phyloP scores from a whole-genome alignment of 768 basidiomycete species.

The Galerina marginata region DNA sequence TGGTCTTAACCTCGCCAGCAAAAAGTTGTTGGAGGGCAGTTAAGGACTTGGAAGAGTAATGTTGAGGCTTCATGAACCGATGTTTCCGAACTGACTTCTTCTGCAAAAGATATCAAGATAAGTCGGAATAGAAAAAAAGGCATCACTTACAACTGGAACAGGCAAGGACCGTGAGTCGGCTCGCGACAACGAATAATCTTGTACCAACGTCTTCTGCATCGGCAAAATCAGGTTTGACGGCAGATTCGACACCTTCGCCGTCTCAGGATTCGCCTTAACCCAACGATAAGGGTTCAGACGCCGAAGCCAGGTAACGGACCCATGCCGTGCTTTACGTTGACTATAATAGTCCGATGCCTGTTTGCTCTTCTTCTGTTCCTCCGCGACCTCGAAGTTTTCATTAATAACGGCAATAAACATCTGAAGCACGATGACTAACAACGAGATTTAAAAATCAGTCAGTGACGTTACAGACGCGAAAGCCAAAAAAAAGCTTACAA shows the following conservation, averaged over 20 bases:
- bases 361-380: conserved; percentile 83
- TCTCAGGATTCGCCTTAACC: conserved; percentile 74
- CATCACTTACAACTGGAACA: conserved; percentile 16
- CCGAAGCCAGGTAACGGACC: conserved; percentile 68
- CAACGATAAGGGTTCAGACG: conserved; percentile 88
- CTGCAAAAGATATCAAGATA: not conserved
- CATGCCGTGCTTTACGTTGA: conserved; percentile 57
- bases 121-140: not conserved
- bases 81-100: conserved; percentile 32
- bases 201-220: conserved; percentile 77
- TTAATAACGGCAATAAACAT: conserved; percentile 99
- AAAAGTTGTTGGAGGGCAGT: conserved; percentile 70
- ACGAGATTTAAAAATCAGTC: conserved; percentile 1
- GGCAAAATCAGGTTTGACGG: conserved; percentile 80
- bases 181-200: conserved; percentile 52
- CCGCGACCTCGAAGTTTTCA: conserved; percentile 92
- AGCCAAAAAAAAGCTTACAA: conserved; percentile 57
- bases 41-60: conserved; percentile 63
- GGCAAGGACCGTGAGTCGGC: conserved; percentile 21
- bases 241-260: conserved; percentile 70
- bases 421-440: conserved; percentile 84
- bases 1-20: conserved; percentile 53
- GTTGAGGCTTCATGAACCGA: conserved; percentile 44
- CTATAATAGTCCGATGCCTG: conserved; percentile 78
- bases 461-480: not conserved